Percentiles rank a stretch among this genome's conserved stretches.
phyloP scores from a whole-genome alignment of 2,329 filamentous ascomycete species.

The Mycosphaerelloides madeirae region DNA sequence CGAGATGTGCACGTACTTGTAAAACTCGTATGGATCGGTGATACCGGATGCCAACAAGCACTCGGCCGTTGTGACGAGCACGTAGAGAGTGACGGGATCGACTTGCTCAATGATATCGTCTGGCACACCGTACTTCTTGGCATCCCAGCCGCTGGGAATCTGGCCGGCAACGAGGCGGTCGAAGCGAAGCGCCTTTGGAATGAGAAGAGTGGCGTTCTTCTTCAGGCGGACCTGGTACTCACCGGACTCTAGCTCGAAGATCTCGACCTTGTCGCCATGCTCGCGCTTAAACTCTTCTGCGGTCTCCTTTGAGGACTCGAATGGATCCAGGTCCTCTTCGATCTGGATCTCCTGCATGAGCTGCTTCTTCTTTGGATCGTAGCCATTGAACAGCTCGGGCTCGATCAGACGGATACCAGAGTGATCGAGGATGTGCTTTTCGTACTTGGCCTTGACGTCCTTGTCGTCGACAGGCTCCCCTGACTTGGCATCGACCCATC shows the following conservation, averaged over 20 bases:
- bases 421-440: slow-evolving; percentile 94
- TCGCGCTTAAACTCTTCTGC: slow-evolving; percentile 96
- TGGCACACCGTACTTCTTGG: slow-evolving; percentile 90
- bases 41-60: slow-evolving; percentile 88
- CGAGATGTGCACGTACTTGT: slow-evolving; percentile 98
- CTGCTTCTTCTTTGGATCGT: slow-evolving; percentile 98
- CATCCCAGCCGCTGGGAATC: slow-evolving; percentile 94
- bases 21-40: slow-evolving; percentile 98
- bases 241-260: slow-evolving; percentile 88
- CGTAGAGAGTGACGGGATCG: slow-evolving; percentile 91
- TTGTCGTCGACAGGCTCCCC: slow-evolving; percentile 96
- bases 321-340: slow-evolving; percentile 92
- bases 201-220: slow-evolving; percentile 91
- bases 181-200: slow-evolving; percentile 94
- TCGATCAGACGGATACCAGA: slow-evolving; percentile 96
- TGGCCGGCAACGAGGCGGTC: slow-evolving; percentile 96
- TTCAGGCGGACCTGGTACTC: slow-evolving; percentile 92
- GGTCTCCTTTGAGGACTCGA: slow-evolving; percentile 95
- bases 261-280: slow-evolving; percentile 95
- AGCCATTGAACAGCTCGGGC: slow-evolving; percentile 92
- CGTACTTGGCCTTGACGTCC: slow-evolving; percentile 95
- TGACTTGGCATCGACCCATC: slow-evolving; percentile 92
- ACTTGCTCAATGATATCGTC: slow-evolving; percentile 98
- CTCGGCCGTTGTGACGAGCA: slow-evolving; percentile 90
- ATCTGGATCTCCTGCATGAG: slow-evolving; percentile 96